Percentiles rank a stretch among this genome's conserved stretches.
These are phyloP conservation scores for Hypoxylon lienhwacheense DNA, from an alignment of 495 filamentous ascomycete genomes.

Conservation along the genomic window DNA sequence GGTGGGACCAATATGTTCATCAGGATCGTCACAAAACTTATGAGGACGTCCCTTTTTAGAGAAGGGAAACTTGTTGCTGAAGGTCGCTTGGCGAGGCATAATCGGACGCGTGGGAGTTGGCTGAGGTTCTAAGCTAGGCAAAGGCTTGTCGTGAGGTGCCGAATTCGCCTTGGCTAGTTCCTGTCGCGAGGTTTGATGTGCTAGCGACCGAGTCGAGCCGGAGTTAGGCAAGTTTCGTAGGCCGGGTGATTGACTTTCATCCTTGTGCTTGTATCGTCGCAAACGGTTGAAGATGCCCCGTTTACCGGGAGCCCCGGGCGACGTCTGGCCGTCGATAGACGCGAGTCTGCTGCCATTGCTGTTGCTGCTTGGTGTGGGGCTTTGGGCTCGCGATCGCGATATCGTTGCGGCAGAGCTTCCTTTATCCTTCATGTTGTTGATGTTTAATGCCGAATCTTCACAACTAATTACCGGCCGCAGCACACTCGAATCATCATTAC, in stretches of 20 bases:
- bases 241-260: conserved; percentile 49
- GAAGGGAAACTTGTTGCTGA: conserved; percentile 60
- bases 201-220: conserved; percentile 56
- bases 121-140: conserved; percentile 37
- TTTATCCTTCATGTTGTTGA: conserved; percentile 50
- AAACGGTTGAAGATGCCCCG: conserved; percentile 68
- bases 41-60: conserved; percentile 48
- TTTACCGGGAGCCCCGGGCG: conserved; percentile 63
- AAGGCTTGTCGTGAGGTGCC: conserved; percentile 49
- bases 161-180: conserved; percentile 54
- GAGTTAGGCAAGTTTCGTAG: conserved; percentile 61
- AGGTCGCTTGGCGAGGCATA: conserved; percentile 56
- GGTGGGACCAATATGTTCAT: conserved; percentile 51
- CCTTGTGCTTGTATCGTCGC: conserved; percentile 61
- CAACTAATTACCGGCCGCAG: conserved; percentile 65
- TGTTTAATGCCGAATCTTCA: conserved; percentile 65
- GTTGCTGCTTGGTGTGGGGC: conserved; percentile 71
- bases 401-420: conserved; percentile 46
- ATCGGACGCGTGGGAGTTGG: conserved; percentile 33
- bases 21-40: conserved; percentile 45
- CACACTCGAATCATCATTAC: conserved; percentile 70
- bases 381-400: conserved; percentile 63
- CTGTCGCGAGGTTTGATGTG: conserved; percentile 49
- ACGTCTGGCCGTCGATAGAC: conserved; percentile 57
- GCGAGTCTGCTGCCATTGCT: conserved; percentile 56